Base-by-base conservation (phyloP, 805 yeast species). In the Suhomyces sp. region DNA sequence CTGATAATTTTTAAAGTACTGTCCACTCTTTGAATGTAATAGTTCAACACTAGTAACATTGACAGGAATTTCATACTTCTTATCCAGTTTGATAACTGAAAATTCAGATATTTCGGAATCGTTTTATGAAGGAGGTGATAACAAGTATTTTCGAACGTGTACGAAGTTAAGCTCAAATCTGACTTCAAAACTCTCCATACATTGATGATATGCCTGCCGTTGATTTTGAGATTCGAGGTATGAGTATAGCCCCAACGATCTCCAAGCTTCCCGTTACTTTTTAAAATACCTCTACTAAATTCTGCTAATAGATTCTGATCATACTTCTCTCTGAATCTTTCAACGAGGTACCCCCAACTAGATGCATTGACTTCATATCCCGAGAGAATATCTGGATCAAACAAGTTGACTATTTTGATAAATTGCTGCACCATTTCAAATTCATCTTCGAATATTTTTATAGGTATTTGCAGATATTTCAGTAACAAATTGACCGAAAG, bases 281-380 rank as follows among this genome's bases (percentile, higher is more conserved):
- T 72, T 16, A 40, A 47, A 1, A 51, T 58, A 0, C 81, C 81
- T 36, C 96, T 62, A 1, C 95, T 77, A 1, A 88, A 53, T 27
- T 77, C 73, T 0, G 68, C 63, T n/a, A 74, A 54, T 3, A 88
- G 44, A 45, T 86, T 83, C 9, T 72, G 58, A 2, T 73, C 74
- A 48, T 69, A 69, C 2, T 52, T 58, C 0, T 39, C 42, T 12
- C 65, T 54, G 37, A 75, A 71, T 29, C 98, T 56, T 34, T 85
- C 93, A 17, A 85, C 69, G 0, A 90, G 35, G 50, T 85, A 93
- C 0, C 98, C 98, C 98, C 98, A 91, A 0, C 97, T 86, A 0
- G 74, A 49, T 1, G 80, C 63, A 43, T 87, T 84, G 5, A 87
- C 72, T 50, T 93, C 98, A 54, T 74, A 93, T 0, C 97, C 98